Evolutionary conservation across 2,329 filamentous ascomycete genomes (phyloP), one percentile per base, ranked within the genome.

Genomic region (Colletotrichum sp.): DNA sequence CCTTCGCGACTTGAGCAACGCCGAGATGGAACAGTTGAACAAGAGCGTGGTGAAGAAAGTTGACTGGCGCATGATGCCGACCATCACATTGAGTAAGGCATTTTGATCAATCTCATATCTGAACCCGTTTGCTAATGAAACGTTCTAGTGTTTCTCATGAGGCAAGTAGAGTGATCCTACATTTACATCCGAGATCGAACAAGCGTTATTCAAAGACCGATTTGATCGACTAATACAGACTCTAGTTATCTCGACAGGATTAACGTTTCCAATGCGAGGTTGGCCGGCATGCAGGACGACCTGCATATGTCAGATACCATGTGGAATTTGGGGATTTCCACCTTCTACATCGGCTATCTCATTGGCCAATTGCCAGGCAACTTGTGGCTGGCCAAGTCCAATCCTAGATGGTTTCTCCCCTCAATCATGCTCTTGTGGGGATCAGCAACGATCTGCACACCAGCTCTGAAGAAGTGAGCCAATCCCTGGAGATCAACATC

Each of bases 241-340:
- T 3, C 85, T 36, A 88, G 86, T 78, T 89, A 89, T 78, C 83
- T 89, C 68, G 87, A 89, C 77, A 83, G 87, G 65, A 88, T 87
- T 55, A 90, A 89, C 78, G 86, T 89, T 64, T 87, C 86, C 67
- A 85, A 85, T 76, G 84, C 84, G 10, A 80, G 82, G 64, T 80
- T 85, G 24, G 82, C 82, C 18, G 82, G 83, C 4, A 79, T 85
- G 60, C 80, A 83, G 71, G 71, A 78, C 21, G 83, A 84, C 71
- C 80, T 87, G 5, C 30, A 76, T n/a, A 82, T 86, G 75, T 77
- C 67, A 30, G 79, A 82, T 58, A 82, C 79, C 3, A 78, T 84
- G 38, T 88, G 86, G 81, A 82, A 80, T 43, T 77, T 83, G 62
- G 86, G 80, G 67, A 87, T 85, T 26, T 87, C 81, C 28, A 83